Evolutionary conservation across 768 basidiomycete genomes (phyloP).

Genomic region (Cystobasidium onofrii): DNA sequence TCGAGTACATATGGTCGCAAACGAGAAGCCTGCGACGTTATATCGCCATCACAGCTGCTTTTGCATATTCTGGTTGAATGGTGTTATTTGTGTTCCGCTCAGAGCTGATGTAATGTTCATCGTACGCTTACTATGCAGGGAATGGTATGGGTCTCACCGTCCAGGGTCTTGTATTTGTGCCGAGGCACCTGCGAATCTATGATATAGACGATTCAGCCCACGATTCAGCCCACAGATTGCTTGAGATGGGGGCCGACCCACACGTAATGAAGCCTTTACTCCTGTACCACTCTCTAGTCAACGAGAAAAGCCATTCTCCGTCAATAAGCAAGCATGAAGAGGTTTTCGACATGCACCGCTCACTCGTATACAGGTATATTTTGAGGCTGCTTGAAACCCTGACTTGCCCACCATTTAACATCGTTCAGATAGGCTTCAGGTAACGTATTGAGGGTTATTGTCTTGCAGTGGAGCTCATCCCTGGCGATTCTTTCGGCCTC

Average conservation of each 20-base stretch:
- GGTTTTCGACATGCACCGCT: background rate
- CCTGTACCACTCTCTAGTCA: background rate
- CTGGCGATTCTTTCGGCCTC: background rate
- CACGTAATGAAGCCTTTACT: background rate
- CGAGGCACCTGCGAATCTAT: background rate
- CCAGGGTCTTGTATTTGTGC: background rate
- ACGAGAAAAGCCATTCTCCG: too few species aligned
- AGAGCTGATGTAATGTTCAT: too few species aligned
- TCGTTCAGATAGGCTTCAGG: background rate
- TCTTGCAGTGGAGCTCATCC: background rate
- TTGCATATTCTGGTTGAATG: slow-evolving; percentile 2
- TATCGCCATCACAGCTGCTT: background rate
- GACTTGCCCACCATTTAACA: background rate
- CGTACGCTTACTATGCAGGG: background rate
- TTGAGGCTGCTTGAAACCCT: background rate
- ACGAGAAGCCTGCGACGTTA: background rate
- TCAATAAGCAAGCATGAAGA: too few species aligned
- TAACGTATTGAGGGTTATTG: background rate
- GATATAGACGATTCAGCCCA: too few species aligned
- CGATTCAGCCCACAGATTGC: background rate
- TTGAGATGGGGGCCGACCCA: background rate
- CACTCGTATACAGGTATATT: background rate
- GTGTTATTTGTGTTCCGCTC: too few species aligned
- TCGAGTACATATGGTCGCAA: too few species aligned
- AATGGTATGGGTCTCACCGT: background rate